phyloP scores from a whole-genome alignment of 2,329 filamentous ascomycete species.

The Metarhizium sp. region DNA sequence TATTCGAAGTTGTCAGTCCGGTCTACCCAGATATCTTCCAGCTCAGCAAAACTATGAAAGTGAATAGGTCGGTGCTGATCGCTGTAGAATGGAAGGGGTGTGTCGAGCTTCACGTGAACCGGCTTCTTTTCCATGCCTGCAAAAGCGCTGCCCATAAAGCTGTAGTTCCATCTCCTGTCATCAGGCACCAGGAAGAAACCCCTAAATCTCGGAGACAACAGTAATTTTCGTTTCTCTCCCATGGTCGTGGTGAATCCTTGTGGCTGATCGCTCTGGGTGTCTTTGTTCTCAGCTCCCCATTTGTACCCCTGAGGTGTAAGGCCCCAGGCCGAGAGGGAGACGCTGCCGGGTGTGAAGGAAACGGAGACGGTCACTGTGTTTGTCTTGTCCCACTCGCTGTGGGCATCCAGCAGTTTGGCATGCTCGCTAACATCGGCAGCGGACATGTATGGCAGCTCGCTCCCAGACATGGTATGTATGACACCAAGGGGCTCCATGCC shows the following conservation, averaged over 20 bases:
- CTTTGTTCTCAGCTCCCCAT: slow-evolving; percentile 95
- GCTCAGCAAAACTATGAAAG: slow-evolving; percentile 94
- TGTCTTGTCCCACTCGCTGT: slow-evolving; percentile 57
- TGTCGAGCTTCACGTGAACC: slow-evolving; percentile 88
- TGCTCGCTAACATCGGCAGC: slow-evolving; percentile 92
- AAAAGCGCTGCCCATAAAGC: slow-evolving; percentile 91
- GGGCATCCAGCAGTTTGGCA: slow-evolving; percentile 76
- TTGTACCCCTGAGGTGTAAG: slow-evolving; percentile 88
- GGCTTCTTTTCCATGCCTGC: slow-evolving; percentile 82
- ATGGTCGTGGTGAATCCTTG: slow-evolving; percentile 86
- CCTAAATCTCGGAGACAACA: slow-evolving; percentile 86
- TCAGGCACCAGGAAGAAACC: slow-evolving; percentile 96
- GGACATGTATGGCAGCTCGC: slow-evolving; percentile 94
- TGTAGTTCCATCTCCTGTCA: slow-evolving; percentile 89
- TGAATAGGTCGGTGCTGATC: slow-evolving; percentile 87
- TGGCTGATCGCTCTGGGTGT: slow-evolving; percentile 84
- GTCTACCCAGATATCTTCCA: slow-evolving; percentile 96
- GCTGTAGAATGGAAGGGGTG: slow-evolving; percentile 82
- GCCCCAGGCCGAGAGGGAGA: slow-evolving; percentile 88
- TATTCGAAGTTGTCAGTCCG: slow-evolving; percentile 87
- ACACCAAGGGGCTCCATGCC: slow-evolving; percentile 84
- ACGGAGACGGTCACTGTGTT: slow-evolving; percentile 93
- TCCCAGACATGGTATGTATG: slow-evolving; percentile 92
- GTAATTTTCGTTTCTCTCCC: slow-evolving; percentile 89
- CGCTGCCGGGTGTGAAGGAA: slow-evolving; percentile 91